Evolutionary conservation across 1,139 yeast genomes (phyloP), one percentile per base, ranked within the genome.

Genomic region (Magnusiomyces tetraspermus): DNA sequence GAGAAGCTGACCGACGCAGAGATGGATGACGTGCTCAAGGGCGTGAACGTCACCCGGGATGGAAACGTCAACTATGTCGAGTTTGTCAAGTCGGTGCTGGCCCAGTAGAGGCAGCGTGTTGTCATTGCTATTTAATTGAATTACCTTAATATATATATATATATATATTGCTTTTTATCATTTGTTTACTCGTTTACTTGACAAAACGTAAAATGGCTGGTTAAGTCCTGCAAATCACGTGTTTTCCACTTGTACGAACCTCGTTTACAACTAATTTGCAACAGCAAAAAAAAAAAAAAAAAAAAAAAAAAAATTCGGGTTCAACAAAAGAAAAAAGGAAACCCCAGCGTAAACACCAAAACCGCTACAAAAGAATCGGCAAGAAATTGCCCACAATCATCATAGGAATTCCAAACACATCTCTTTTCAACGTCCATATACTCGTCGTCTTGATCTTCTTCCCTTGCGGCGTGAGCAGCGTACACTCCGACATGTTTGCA

Each of bases 1-100:
- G 98, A 92, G 71, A 88, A 87, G 70, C 78, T 92, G 64, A 82
- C 95, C 36, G 97, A 92, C 63, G 95, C 90, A 52, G 98, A 92
- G 71, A 96, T 94, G 53, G 95, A 88, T 63, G 95, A 88, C 71
- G 92, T 92, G 97, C 80, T 92, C 67, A 81, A 85, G 67, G 98
- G 92, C 68, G 97, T 97, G 55, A 95, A 86, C 67, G 85, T 61
- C 23, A 58, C 59, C 56, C 51, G 88, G 60, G 97, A 92, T 59
- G 97, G 97, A 54, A 87, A 87, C 64, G 95, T 94, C 57, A 96
- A 94, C 70, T 94, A 94, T 68, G 89, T 85, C 54, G 74, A 89
- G 68, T 92, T 92, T 70, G 96, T 90, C 63, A 90, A 89, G 76
- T 83, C 92, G 57, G 87, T 90, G 60, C 78, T 90, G 67, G 95